A percentile compares a stretch with the other conserved stretches of the same genome.
phyloP scores from a whole-genome alignment of 352 stramenopile species.

The Pythium aphanidermatum region DNA sequence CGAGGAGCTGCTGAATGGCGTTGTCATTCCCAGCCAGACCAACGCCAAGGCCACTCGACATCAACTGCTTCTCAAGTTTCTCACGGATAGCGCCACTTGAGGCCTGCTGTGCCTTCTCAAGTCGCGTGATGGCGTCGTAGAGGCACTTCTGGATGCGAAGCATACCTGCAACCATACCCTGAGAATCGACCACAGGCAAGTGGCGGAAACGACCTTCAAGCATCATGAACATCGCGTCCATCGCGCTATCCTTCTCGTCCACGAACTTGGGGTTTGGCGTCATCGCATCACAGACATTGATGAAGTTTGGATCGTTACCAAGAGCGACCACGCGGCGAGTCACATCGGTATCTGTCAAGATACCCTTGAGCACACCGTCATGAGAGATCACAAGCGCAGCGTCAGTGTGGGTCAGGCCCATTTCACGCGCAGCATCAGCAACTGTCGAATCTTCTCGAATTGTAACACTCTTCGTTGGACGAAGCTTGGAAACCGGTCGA shows the following conservation, averaged over 20 bases:
- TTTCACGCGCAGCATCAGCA: conserved; percentile 84
- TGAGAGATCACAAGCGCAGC: conserved; percentile 91
- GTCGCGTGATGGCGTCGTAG: conserved; percentile 96
- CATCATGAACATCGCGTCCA: conserved; percentile 91
- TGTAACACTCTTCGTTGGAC: conserved; percentile 87
- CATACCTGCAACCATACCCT: conserved; percentile 92
- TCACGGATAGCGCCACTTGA: conserved; percentile 66
- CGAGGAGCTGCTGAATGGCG: conserved; percentile 66
- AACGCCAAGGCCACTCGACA: conserved; percentile 40
- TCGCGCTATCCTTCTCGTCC: conserved; percentile 81
- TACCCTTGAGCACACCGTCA: conserved; percentile 89
- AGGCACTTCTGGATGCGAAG: conserved; percentile 98
- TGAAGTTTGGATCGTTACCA: conserved; percentile 81
- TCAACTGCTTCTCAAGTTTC: conserved; percentile 72
- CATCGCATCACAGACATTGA: conserved; percentile 81
- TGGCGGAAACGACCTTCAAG: conserved; percentile 93
- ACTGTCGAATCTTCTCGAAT: conserved; percentile 84
- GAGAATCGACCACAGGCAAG: conserved; percentile 91
- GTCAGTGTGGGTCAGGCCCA: conserved; percentile 88
- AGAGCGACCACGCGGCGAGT: conserved; percentile 80
- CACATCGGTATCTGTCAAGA: conserved; percentile 94
- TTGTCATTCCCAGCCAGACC: conserved; percentile 53
- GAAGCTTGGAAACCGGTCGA: conserved; percentile 86
- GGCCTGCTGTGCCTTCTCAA: conserved; percentile 89
- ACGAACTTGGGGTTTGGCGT: conserved; percentile 87